Percentiles rank a stretch among this genome's conserved stretches.
Conservation (phyloP, 106 monocot species). For the Vanilla planifolia region DNA sequence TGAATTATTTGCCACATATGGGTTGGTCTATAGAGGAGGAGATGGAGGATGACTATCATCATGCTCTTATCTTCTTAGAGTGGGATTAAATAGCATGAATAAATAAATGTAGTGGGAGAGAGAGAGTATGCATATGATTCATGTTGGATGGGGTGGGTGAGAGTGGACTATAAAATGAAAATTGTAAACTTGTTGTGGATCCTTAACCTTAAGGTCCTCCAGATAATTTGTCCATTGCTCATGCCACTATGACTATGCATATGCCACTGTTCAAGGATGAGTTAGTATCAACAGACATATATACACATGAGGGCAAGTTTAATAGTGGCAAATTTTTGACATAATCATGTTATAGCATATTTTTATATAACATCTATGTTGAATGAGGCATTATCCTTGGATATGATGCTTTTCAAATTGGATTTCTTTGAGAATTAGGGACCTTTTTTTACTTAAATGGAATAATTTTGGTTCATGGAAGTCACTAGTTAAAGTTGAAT, state of each 20-base stretch:
- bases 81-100: neutral
- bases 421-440: neutral
- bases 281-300: too few species aligned
- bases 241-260: neutral
- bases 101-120: neutral
- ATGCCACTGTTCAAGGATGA: neutral
- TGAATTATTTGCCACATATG: too few species aligned
- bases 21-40: too few species aligned
- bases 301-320: too few species aligned
- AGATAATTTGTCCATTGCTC: neutral
- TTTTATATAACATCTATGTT: neutral
- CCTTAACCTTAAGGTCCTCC: neutral
- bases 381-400: neutral
- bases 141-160: neutral
- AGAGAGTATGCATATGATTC: neutral
- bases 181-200: neutral
- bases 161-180: neutral
- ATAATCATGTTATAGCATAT: neutral
- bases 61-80: neutral
- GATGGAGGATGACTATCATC: neutral
- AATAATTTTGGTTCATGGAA: neutral
- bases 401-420: neutral
- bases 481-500: slow-evolving; percentile 1
- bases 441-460: neutral
- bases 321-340: too few species aligned